phyloP scores from a whole-genome alignment of 306 rosid species.

The Luffa acutangula region DNA sequence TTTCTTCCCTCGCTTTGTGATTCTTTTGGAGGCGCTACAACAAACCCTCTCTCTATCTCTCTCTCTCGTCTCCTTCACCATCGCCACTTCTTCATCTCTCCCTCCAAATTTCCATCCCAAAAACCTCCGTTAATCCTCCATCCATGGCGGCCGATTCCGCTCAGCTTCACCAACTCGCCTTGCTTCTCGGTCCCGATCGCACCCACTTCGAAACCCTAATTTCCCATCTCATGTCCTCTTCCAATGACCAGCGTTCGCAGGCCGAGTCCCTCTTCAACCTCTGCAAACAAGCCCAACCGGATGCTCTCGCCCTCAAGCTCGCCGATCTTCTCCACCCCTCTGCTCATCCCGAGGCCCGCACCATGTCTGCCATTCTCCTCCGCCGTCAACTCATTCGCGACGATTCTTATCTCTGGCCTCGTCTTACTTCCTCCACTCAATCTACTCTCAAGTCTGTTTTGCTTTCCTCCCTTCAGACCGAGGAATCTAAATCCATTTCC shows the following conservation, averaged over 20 bases:
- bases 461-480: slow-evolving; percentile 56
- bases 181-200: slow-evolving; percentile 78
- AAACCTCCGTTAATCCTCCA: slow-evolving; percentile 8
- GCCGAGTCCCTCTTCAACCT: slow-evolving; percentile 89
- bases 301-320: slow-evolving; percentile 63
- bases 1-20: background rate
- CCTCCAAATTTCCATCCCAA: background rate
- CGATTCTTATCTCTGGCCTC: slow-evolving; percentile 85
- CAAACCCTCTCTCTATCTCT: background rate
- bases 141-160: slow-evolving; percentile 66
- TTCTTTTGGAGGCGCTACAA: slow-evolving; percentile 8
- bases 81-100: background rate
- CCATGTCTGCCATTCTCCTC: slow-evolving; percentile 96
- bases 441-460: slow-evolving; percentile 66
- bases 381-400: slow-evolving; percentile 90
- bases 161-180: slow-evolving; percentile 73
- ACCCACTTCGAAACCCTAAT: slow-evolving; percentile 69
- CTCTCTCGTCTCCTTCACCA: background rate
- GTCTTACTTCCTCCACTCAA: slow-evolving; percentile 50
- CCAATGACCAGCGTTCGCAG: slow-evolving; percentile 82
- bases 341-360: slow-evolving; percentile 66
- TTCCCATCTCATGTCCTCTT: slow-evolving; percentile 83
- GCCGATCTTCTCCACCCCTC: slow-evolving; percentile 73
- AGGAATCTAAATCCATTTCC: slow-evolving; percentile 59
- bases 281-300: slow-evolving; percentile 88